These are phyloP conservation scores for Rubroboletus pulcherrimus DNA, from an alignment of 768 basidiomycete genomes.

Conservation along the genomic window DNA sequence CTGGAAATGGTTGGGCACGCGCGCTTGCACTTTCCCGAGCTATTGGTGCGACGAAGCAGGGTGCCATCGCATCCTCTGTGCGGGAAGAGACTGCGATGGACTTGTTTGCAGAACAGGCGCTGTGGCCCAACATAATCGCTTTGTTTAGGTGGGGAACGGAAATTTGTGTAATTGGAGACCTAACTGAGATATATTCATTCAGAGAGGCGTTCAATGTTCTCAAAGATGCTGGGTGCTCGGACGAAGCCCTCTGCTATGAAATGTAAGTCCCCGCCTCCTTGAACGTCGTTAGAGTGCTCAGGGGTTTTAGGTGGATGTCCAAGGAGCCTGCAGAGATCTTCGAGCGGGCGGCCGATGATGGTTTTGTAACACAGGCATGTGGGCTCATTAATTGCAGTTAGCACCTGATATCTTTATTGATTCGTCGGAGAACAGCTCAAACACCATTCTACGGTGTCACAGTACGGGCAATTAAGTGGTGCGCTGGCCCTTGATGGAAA, in stretches of 20 bases:
- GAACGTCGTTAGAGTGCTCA: not conserved
- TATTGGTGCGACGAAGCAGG: slow-evolving; percentile 61
- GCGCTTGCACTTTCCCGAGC: slow-evolving; percentile 53
- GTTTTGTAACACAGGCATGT: slow-evolving; percentile 53
- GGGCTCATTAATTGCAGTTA: not conserved
- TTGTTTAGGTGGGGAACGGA: slow-evolving; percentile 45
- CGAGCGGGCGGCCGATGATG: slow-evolving; percentile 63
- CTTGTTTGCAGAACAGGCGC: slow-evolving; percentile 59
- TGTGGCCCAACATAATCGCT: slow-evolving; percentile 67
- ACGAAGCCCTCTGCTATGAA: slow-evolving; percentile 64
- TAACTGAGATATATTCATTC: not conserved
- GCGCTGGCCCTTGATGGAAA: slow-evolving; percentile 53
- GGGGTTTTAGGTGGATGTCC: slow-evolving; percentile 57
- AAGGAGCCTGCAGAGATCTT: slow-evolving; percentile 70
- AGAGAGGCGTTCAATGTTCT: slow-evolving; percentile 61
- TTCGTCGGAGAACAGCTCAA: slow-evolving; percentile 40
- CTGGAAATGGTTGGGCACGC: slow-evolving; percentile 41
- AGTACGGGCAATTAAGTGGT: slow-evolving; percentile 59
- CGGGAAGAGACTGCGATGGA: slow-evolving; percentile 65
- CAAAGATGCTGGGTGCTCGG: slow-evolving; percentile 62
- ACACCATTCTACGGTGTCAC: slow-evolving; percentile 58
- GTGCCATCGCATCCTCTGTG: slow-evolving; percentile 60
- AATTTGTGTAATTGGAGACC: not conserved
- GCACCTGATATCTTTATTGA: not conserved
- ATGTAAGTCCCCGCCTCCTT: slow-evolving; percentile 38